Percentiles rank a stretch among this genome's conserved stretches.
These are phyloP conservation scores for Rhizophagus sp. DNA, from an alignment of 192 early-diverging fungal species.

Conservation along the genomic window DNA sequence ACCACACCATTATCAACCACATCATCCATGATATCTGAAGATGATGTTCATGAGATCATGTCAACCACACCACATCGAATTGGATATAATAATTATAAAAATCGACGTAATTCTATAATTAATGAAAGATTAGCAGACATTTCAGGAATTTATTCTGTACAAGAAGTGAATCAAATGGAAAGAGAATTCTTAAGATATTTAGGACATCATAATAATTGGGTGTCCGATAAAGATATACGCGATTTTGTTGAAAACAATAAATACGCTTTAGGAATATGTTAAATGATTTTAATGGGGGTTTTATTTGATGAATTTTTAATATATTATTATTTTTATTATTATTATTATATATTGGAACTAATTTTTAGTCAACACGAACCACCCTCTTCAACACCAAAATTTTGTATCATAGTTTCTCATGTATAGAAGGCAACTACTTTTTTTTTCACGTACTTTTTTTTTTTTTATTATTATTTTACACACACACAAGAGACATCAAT, in stretches of 20 bases:
- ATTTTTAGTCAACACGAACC: not conserved
- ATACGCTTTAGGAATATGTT: slow-evolving; percentile 27
- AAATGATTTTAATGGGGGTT: not conserved
- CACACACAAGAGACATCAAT: too few relatives aligned
- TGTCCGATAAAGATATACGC: slow-evolving; percentile 32
- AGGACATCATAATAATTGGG: slow-evolving; percentile 29
- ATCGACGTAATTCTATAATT: not conserved
- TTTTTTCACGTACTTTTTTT: not conserved
- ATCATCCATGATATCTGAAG: not conserved
- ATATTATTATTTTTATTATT: too few relatives aligned
- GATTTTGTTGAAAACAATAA: slow-evolving; percentile 33
- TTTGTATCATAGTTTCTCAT: not conserved
- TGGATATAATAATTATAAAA: not conserved
- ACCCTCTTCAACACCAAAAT: not conserved
- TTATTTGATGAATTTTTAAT: too few relatives aligned
- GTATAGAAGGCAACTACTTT: not conserved
- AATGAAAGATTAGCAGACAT: slow-evolving; percentile 29
- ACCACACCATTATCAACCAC: not conserved
- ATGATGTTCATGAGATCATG: not conserved
- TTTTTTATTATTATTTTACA: not conserved
- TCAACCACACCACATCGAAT: not conserved
- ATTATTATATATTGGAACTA: not conserved
- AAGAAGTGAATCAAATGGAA: slow-evolving; percentile 35
- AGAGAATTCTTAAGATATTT: slow-evolving; percentile 36
- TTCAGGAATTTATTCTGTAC: slow-evolving; percentile 32